Evolutionary conservation across 139 green algal genomes (phyloP), one percentile per base, ranked within the genome.

Genomic region (Micractinium conductrix): DNA sequence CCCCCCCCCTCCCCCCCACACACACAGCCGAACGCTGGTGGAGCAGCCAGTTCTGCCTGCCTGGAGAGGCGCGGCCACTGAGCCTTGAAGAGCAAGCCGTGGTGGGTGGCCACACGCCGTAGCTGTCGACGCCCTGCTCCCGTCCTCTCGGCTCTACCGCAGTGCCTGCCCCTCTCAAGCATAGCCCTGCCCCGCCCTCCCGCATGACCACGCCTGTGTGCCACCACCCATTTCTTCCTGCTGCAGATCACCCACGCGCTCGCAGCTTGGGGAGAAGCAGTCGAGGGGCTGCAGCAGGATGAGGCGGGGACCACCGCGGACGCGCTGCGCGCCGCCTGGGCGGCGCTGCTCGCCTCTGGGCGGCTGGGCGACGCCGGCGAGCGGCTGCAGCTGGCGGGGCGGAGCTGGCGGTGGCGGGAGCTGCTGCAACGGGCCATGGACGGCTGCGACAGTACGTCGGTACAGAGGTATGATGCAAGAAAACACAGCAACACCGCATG

Each of bases 371-470:
- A 55, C 38, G 43, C 6, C 10, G 16, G 30, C 16, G 42, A 2
- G 30, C 38, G 45, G 65, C 67, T 55, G 24, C 63, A 35, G 81
- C 81, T 21, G 40, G 12, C 16, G 42, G 71, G 9, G 81, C 45
- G 58, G n/a, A n/a, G n/a, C n/a, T 86, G 81, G 81, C 55, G 72
- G 21, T 86, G 81, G 81, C 55, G 81, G 0, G 81, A 86, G 71
- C 55, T 42, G 26, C 72, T 86, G 81, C 50, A 86, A 42, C 81
- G 81, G 0, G 81, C 72, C 40, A 86, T 86, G 45, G 72, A 86
- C 55, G 81, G 81, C 72, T 71, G 55, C 43, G 37, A 81, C 71
- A 69, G 72, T 72, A 81, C 55, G 4, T 33, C 16, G 10, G 40
- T 81, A 2, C 76, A 82, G 58, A 82, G 76, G 76, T 82, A 28